Conservation (phyloP, 257 asterid genomes). For the Solanum chmielewskii region DNA sequence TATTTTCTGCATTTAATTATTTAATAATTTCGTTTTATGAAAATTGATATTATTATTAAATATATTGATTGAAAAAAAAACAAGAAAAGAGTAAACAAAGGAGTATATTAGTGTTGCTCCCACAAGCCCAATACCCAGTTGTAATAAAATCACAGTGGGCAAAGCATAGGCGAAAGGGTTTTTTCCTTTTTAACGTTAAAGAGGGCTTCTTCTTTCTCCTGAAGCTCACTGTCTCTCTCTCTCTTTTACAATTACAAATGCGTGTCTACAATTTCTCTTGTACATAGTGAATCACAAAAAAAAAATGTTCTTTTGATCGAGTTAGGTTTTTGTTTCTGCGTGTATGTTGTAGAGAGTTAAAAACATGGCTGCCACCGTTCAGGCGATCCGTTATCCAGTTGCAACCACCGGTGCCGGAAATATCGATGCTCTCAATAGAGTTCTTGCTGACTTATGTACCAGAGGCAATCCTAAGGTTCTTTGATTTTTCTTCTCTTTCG, state of each 20-base stretch:
- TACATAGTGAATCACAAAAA: background rate
- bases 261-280: background rate
- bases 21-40: background rate
- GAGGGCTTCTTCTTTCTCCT: background rate
- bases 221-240: background rate
- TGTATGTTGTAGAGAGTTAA: background rate
- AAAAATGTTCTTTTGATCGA: background rate
- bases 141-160: background rate
- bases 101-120: background rate
- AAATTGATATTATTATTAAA: background rate
- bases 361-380: slow-evolving; percentile 36
- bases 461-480: background rate
- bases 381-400: slow-evolving; percentile 54
- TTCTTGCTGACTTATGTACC: background rate
- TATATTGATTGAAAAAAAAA: background rate
- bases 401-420: slow-evolving; percentile 50
- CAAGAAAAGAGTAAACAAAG: background rate
- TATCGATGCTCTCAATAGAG: slow-evolving; percentile 48
- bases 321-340: slow-evolving; percentile 32
- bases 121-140: background rate
- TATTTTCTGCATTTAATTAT: background rate
- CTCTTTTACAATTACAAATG: background rate
- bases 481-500: background rate
- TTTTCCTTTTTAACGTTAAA: background rate
- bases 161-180: background rate